Percentiles rank a stretch among this genome's conserved stretches.
Evolutionary conservation across 2,329 filamentous ascomycete species (phyloP).

Genomic region (Sporothrix brasiliensis): DNA sequence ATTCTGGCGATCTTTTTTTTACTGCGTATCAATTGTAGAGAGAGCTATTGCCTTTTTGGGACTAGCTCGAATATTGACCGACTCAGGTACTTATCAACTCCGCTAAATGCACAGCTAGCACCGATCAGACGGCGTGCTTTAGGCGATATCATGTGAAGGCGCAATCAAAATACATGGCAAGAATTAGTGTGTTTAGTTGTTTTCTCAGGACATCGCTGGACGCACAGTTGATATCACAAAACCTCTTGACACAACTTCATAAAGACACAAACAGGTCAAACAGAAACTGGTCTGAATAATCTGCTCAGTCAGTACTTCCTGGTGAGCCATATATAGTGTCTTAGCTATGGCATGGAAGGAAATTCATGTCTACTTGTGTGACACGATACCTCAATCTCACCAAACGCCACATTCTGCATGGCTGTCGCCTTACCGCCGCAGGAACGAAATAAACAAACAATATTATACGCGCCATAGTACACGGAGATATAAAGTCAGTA

Average conservation of each 20-base stretch:
- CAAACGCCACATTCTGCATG: slow-evolving; percentile 4
- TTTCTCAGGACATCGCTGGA: too few relatives aligned
- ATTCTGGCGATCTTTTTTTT: slow-evolving; percentile 29
- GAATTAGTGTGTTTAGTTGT: too few relatives aligned
- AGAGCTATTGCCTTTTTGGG: slow-evolving; percentile 12
- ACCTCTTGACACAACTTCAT: neutral
- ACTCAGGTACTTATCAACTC: neutral
- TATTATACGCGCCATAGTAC: too few relatives aligned
- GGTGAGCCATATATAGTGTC: too few relatives aligned
- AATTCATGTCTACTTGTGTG: neutral
- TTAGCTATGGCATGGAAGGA: too few relatives aligned
- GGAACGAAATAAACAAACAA: neutral
- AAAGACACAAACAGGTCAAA: too few relatives aligned
- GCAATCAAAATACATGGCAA: neutral
- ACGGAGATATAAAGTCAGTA: neutral
- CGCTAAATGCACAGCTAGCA: neutral
- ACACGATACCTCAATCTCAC: slow-evolving; percentile 5
- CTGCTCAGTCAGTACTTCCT: too few relatives aligned
- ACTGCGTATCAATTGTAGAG: neutral
- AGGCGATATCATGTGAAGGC: neutral
- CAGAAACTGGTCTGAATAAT: too few relatives aligned
- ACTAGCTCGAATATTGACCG: neutral
- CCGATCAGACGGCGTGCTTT: neutral
- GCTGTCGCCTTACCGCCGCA: neutral
- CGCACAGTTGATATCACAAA: neutral